A percentile compares a stretch with the other conserved stretches of the same genome.
phyloP scores from a whole-genome alignment of 305 asterid genomes.

The Fraxinus floribunda region DNA sequence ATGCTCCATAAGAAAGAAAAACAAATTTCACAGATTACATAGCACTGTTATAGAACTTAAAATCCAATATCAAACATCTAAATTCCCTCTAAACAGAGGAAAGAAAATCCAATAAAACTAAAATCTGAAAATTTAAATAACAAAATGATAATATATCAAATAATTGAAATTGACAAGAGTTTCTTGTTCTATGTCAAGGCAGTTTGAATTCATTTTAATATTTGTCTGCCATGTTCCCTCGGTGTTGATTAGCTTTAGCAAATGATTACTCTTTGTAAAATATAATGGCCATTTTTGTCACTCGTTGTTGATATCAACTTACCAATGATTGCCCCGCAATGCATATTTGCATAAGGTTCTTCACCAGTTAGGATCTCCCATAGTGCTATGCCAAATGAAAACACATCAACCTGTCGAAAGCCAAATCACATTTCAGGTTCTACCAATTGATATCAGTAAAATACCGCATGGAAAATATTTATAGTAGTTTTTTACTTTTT shows the following conservation, averaged over 20 bases:
- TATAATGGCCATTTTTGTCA: slow-evolving; percentile 4
- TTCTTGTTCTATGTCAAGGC: not conserved
- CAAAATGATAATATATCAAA: not conserved
- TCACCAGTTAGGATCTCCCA: slow-evolving; percentile 84
- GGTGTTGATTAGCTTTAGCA: not conserved
- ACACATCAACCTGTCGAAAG: slow-evolving; percentile 70
- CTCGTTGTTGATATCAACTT: slow-evolving; percentile 26
- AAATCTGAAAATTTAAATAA: not conserved
- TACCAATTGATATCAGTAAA: not conserved
- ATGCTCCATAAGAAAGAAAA: not conserved
- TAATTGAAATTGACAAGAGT: not conserved
- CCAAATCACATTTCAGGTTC: slow-evolving; percentile 22
- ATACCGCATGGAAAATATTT: not conserved
- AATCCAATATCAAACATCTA: not conserved
- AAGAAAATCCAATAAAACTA: not conserved
- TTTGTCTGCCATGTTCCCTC: not conserved
- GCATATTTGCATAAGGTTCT: slow-evolving; percentile 82
- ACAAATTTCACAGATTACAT: not conserved
- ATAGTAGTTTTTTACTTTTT: slow-evolving; percentile 49
- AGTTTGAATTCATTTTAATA: not conserved
- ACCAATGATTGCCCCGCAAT: slow-evolving; percentile 78
- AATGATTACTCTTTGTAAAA: slow-evolving; percentile 3
- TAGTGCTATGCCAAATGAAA: slow-evolving; percentile 71
- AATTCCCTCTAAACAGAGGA: not conserved
- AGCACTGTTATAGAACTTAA: not conserved